Evolutionary conservation across 176 grass and related monocot species (phyloP), one percentile per base, ranked within the genome.

Genomic region (Zoysia pacifica): DNA sequence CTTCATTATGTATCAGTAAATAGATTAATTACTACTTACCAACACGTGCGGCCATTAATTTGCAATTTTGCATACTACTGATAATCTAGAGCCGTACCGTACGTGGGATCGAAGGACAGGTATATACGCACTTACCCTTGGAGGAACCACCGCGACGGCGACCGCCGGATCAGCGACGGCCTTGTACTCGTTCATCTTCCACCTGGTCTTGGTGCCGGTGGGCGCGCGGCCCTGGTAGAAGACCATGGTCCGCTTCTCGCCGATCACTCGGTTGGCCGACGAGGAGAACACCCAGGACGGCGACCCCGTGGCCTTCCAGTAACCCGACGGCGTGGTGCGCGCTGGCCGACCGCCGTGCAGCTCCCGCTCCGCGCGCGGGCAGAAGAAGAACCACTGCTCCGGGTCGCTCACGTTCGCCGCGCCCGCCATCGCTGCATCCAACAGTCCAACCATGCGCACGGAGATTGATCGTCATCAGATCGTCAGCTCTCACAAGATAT

Each of bases 151-250:
- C n/a, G 12, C 40, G 7, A 2, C 67, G 28, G 67, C 54, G 67
- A 5, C 5, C 43, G 1, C 40, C 9, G 11, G 19, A 11, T 0
- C 72, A 50, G 12, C 82, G 76, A 62, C 28, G 41, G 83, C 80
- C 83, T 90, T 90, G 67, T 97, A 97, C 83, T 97, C 88, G 78
- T n/a, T n/a, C n/a, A n/a, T n/a, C n/a, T n/a, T n/a, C n/a, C n/a
- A n/a, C n/a, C n/a, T n/a, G n/a, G n/a, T n/a, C n/a, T n/a, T n/a
- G n/a, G n/a, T n/a, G n/a, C n/a, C n/a, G n/a, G n/a, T n/a, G n/a
- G n/a, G n/a, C n/a, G n/a, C n/a, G n/a, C n/a, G n/a, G n/a, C n/a
- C n/a, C n/a, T n/a, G n/a, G n/a, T n/a, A n/a, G n/a, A n/a, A n/a
- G n/a, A n/a, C n/a, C n/a, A n/a, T n/a, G n/a, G n/a, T n/a, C n/a